Conservation (phyloP, 2,329 filamentous ascomycete species). For the Raffaelea deltoideospora region DNA sequence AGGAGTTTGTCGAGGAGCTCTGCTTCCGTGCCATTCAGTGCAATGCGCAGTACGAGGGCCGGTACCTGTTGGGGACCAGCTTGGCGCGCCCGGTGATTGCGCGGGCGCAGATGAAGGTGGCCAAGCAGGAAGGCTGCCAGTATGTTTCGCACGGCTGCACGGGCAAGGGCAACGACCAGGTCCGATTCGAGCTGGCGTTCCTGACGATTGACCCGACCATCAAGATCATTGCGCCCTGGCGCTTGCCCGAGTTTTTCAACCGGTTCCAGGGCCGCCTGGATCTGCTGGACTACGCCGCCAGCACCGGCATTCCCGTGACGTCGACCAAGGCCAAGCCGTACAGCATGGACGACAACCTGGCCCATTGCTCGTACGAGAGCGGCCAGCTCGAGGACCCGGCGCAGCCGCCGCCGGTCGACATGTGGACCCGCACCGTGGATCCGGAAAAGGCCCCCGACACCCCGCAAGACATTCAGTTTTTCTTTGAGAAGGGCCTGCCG, state of each 20-base stretch:
- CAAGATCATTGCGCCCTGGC: conserved; percentile 63
- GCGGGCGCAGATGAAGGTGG: conserved; percentile 48
- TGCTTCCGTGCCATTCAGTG: conserved; percentile 69
- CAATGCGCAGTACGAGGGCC: conserved; percentile 54
- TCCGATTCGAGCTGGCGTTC: conserved; percentile 26
- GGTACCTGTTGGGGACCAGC: conserved; percentile 33
- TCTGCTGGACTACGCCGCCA: conserved; percentile 54
- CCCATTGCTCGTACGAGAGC: conserved; percentile 62
- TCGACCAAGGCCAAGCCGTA: conserved; percentile 60
- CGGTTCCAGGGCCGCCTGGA: conserved; percentile 57
- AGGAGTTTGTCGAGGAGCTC: conserved; percentile 67
- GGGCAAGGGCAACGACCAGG: conserved; percentile 33
- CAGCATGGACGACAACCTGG: conserved; percentile 31
- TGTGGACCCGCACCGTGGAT: conserved; percentile 64
- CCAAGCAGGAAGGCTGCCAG: conserved; percentile 41
- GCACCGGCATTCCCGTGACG: conserved; percentile 54
- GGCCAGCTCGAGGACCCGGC: conserved; percentile 48
- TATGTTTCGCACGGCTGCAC: conserved; percentile 28
- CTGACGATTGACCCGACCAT: conserved; percentile 38
- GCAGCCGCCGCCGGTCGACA: conserved; percentile 54
- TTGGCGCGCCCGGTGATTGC: conserved; percentile 59
- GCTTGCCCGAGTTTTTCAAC: conserved; percentile 53
- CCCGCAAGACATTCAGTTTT: conserved; percentile 55
- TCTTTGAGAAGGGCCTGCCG: conserved; percentile 64
- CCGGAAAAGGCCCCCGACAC: conserved; percentile 55